Evolutionary conservation across 371 early-diverging fungal genomes (phyloP), one percentile per base, ranked within the genome.

Genomic region (Circinella minor): DNA sequence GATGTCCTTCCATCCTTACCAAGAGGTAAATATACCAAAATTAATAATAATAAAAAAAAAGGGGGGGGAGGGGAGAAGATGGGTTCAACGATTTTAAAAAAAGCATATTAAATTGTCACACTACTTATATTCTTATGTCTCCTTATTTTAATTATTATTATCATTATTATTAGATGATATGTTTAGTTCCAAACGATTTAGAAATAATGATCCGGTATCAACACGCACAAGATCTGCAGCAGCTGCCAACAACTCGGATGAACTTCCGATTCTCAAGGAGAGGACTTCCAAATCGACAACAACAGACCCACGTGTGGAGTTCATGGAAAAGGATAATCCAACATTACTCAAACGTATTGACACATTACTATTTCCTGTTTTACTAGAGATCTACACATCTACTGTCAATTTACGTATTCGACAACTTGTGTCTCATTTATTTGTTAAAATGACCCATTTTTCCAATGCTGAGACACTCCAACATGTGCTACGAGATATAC

Each of bases 1-100:
- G 89, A 91, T 63, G 64, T 92, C 17, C 74, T 94, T 57, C 93
- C 94, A 4, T 51, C 89, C 0, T 74, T 94, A n/a, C 92, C 92
- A 0, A 88, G 79, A 68, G 86, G 85, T 77, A 62, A 73, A 71
- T 27, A 17, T 36, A 9, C 2, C 4, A 48, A 10, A 18, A 55
- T 7, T 6, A 55, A 34, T 5, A 39, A 17, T 20, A n/a, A 36
- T 48, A 34, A 43, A 6, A 11, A n/a, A n/a, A n/a, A n/a, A n/a
- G n/a, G n/a, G n/a, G n/a, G 9, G 43, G 11, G 11, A 3, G 43
- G 1, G 43, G 3, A 43, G 43, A 43, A 43, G 43, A 11, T 9
- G 43, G 11, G 43, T 1, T 43, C 3, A 43, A 43, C 43, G 27
- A 27, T n/a, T n/a, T n/a, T 27, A 27, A 27, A 43, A 43, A 43